Percentiles rank a stretch among this genome's conserved stretches.
phyloP scores from a whole-genome alignment of 2,329 filamentous ascomycete genomes.

The Diaporthe destruens region DNA sequence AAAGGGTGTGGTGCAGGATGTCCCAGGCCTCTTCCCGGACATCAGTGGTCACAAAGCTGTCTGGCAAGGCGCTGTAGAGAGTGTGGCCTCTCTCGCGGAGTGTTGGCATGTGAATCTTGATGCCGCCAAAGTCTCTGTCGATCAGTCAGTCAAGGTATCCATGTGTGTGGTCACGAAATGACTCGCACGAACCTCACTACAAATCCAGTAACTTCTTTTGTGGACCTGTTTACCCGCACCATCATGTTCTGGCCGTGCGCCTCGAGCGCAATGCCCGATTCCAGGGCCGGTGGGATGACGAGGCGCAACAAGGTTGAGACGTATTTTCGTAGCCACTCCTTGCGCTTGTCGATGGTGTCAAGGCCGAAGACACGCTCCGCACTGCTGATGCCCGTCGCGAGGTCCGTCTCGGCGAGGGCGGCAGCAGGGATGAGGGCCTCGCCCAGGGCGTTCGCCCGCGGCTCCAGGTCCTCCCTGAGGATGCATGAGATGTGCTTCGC shows the following conservation, averaged over 20 bases:
- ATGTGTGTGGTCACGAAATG: not conserved
- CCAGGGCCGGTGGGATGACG: not conserved
- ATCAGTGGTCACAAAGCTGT: conserved; percentile 22
- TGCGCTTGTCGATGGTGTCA: not conserved
- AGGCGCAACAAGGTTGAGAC: conserved; percentile 18
- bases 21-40: conserved; percentile 13
- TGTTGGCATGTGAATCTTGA: conserved; percentile 30
- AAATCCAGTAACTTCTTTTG: conserved; percentile 18
- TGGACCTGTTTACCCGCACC: conserved; percentile 24
- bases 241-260: conserved; percentile 29
- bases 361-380: conserved; percentile 20
- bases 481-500: conserved; percentile 26
- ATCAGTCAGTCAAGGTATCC: accelerated
- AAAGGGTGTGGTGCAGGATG: conserved; percentile 13
- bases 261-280: conserved; percentile 18
- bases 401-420: conserved; percentile 21
- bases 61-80: conserved; percentile 19
- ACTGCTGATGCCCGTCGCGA: conserved; percentile 2
- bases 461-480: conserved; percentile 23
- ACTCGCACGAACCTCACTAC: conserved; percentile 29
- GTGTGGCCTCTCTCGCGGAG: conserved; percentile 19
- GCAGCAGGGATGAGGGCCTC: conserved; percentile 8
- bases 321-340: not conserved
- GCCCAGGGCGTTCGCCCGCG: conserved; percentile 10
- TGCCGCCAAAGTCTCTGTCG: conserved; percentile 15